These are phyloP conservation scores for Hypericum androsaemum DNA, from an alignment of 345 rosid species.

Conservation along the genomic window DNA sequence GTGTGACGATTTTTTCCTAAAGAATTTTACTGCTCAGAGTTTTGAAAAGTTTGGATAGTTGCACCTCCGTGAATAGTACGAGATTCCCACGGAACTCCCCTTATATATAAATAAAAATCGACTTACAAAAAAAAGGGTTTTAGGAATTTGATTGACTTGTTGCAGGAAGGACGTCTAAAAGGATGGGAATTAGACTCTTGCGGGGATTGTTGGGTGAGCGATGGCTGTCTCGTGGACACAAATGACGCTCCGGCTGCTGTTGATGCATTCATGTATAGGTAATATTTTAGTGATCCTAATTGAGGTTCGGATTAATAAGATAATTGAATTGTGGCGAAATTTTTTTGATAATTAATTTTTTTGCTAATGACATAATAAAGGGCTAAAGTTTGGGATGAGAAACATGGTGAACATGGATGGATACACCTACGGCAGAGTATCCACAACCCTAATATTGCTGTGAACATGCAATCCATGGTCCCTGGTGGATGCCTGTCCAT, in stretches of 20 bases:
- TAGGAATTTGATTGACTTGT: neutral
- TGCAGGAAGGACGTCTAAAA: slow-evolving; percentile 51
- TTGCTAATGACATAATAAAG: slow-evolving; percentile 22
- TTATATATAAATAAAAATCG: no score
- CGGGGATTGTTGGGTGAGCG: slow-evolving; percentile 89
- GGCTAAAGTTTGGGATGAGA: slow-evolving; percentile 49
- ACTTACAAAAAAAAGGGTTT: no score
- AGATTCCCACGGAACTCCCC: no score
- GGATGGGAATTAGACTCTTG: slow-evolving; percentile 87
- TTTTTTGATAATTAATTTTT: neutral
- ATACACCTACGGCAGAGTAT: slow-evolving; percentile 80
- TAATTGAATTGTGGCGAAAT: neutral
- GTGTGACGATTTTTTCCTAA: no score
- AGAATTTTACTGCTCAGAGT: no score
- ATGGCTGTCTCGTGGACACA: slow-evolving; percentile 84
- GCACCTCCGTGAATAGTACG: no score
- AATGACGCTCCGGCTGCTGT: slow-evolving; percentile 57
- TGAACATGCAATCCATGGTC: slow-evolving; percentile 62
- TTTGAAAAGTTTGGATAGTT: no score
- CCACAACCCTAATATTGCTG: slow-evolving; percentile 81
- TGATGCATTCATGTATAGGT: slow-evolving; percentile 95
- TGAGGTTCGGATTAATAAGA: neutral
- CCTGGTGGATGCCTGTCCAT: slow-evolving; percentile 60
- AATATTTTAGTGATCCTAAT: no score
- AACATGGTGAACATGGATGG: slow-evolving; percentile 65